Evolutionary conservation across 2,329 filamentous ascomycete genomes (phyloP).

Genomic region (Metarhizium robertsii): DNA sequence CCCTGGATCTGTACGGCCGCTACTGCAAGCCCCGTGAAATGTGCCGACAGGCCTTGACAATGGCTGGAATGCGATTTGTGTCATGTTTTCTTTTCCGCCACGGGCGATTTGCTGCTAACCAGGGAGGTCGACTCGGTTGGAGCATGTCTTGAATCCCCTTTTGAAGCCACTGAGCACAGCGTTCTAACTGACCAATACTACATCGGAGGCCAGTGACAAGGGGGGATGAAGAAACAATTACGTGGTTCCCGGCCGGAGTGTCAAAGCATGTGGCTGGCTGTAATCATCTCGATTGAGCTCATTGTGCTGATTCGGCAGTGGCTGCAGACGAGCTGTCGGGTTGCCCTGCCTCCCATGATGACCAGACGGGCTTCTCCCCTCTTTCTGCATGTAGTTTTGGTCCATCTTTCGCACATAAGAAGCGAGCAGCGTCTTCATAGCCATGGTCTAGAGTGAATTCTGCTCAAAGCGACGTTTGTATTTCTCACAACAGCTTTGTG

Average conservation of each 20-base stretch:
- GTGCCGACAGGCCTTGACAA: conserved; percentile 1
- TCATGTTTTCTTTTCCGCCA: neutral
- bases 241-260: neutral
- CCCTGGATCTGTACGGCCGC: conserved; percentile 6
- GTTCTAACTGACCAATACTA: neutral
- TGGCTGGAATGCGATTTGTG: neutral
- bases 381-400: neutral
- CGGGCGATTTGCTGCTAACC: neutral
- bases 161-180: neutral
- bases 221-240: neutral
- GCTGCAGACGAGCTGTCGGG: neutral
- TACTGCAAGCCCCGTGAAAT: conserved; percentile 10
- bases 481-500: neutral
- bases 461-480: neutral
- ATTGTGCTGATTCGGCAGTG: neutral
- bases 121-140: neutral
- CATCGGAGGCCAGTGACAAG: neutral
- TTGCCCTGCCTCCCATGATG: neutral
- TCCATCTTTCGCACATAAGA: neutral
- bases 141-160: neutral
- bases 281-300: neutral
- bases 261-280: conserved; percentile 1
- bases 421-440: neutral
- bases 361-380: neutral
- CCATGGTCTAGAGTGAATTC: neutral